Conservation (phyloP, 2,329 filamentous ascomycete species). For the Emydomyces testavorans region DNA sequence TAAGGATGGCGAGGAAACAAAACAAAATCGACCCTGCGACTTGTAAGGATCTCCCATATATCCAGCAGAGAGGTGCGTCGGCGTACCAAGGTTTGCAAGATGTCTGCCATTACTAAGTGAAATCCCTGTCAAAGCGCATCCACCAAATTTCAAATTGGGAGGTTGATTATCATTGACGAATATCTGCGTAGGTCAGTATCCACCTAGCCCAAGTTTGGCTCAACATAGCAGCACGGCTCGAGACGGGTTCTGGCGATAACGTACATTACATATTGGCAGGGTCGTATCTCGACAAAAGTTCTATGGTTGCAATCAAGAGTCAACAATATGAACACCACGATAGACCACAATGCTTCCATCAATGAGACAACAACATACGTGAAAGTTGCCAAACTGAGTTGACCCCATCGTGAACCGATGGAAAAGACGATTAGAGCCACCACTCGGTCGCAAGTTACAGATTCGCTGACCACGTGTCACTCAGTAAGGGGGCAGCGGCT, state of each 20-base stretch:
- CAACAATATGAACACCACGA: background rate
- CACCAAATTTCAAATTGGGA: slow-evolving; percentile 48
- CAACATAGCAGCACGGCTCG: background rate
- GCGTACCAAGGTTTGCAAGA: slow-evolving; percentile 71
- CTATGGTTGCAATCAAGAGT: slow-evolving; percentile 35
- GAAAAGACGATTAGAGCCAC: background rate
- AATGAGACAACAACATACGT: slow-evolving; percentile 37
- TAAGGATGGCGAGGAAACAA: slow-evolving; percentile 61
- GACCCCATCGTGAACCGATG: slow-evolving; percentile 34
- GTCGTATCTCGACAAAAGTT: slow-evolving; percentile 76
- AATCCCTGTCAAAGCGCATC: slow-evolving; percentile 69
- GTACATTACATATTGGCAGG: slow-evolving; percentile 72
- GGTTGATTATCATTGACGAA: slow-evolving; percentile 52
- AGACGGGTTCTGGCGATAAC: slow-evolving; percentile 27
- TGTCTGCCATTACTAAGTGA: slow-evolving; percentile 51
- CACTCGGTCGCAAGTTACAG: slow-evolving; percentile 8
- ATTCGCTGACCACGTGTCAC: slow-evolving; percentile 5
- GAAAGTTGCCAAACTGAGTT: slow-evolving; percentile 49
- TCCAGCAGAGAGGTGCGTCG: slow-evolving; percentile 7
- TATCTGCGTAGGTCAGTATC: slow-evolving; percentile 42
- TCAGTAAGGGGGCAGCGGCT: background rate
- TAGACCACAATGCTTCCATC: no score
- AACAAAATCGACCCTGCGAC: slow-evolving; percentile 71
- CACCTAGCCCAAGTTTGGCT: background rate
- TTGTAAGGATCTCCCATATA: background rate